Percentiles rank a stretch among this genome's conserved stretches.
These are phyloP conservation scores for Scutellaria galericulata DNA, from an alignment of 257 asterid species.

Conservation along the genomic window DNA sequence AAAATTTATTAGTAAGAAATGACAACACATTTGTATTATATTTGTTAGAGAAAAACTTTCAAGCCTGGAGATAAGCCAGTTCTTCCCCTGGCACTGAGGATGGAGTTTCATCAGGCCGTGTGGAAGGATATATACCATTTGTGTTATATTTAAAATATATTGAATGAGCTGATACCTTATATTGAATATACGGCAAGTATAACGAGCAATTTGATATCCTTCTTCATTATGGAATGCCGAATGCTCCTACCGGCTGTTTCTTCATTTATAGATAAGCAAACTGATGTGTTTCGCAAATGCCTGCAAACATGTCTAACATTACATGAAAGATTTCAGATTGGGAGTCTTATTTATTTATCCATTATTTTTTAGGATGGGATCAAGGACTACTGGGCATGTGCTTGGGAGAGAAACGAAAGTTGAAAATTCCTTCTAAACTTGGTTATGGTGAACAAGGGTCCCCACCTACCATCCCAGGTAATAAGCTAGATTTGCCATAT, in stretches of 20 bases:
- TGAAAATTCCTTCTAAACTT: slow-evolving; percentile 91
- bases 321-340: neutral
- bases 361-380: slow-evolving; percentile 87
- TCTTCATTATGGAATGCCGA: slow-evolving; percentile 7
- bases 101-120: neutral
- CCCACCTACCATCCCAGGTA: slow-evolving; percentile 98
- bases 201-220: slow-evolving; percentile 6
- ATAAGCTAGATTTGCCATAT: neutral
- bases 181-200: neutral
- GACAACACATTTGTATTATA: neutral
- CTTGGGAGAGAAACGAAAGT: slow-evolving; percentile 92
- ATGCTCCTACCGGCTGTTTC: slow-evolving; percentile 4
- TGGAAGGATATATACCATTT: neutral
- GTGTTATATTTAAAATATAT: neutral
- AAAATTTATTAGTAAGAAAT: neutral
- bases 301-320: neutral
- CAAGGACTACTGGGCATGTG: slow-evolving; percentile 96
- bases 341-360: neutral
- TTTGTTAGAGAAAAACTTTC: neutral
- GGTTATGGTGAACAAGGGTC: slow-evolving; percentile 98
- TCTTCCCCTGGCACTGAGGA: neutral
- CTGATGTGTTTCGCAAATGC: neutral
- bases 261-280: slow-evolving; percentile 2
- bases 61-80: neutral
- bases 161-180: neutral